Base-by-base conservation (phyloP, 2,329 filamentous ascomycete genomes). In the Akanthomyces dipterigenus region DNA sequence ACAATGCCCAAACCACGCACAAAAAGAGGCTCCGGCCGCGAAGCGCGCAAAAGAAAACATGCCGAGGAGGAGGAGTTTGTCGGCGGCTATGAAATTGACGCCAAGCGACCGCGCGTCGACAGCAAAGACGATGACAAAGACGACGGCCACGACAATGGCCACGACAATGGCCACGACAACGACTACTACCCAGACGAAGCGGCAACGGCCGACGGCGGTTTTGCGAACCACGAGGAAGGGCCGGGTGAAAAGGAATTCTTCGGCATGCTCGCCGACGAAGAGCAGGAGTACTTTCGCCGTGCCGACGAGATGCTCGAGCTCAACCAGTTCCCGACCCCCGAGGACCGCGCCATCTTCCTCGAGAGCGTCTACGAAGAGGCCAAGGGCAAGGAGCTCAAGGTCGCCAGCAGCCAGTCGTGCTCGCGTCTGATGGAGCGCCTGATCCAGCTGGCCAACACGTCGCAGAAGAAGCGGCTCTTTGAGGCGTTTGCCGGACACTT, bases 331-430 rank as follows among this genome's bases (percentile, higher is more conserved):
- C 85, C 84, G 45, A 86, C 87, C 43, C 73, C 85, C 57, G 91
- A 96, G 67, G 89, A 92, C 67, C 83, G 87, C 62, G 78, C 80
- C 59, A 69, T 88, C 54, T 92, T 91, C 69, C 75, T 98, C 51
- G 85, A 88, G 64, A 96, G 88, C 73, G 89, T 98, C 56, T 96
- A 90, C 75, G 82, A 84, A 66, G 93, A 98, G 75, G 92, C 93
- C 0, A 81, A 87, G 63, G 92, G 91, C 64, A 98, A 98, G 76
- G 95, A 98, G 74, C 80, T 99, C 70, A 99, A 98, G 80, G 85
- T 99, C 64, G 93, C 93, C 26, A 95, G 91, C 76, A 96, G 92
- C 73, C 95, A 99, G 76, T 95, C 91, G 3, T 97, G 93, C 76
- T 99, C 95, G 56, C 83, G 95, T 18, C 77, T 99, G 58, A 89